Evolutionary conservation across 257 asterid genomes (phyloP), one percentile per base, ranked within the genome.

Genomic region (Solanum piurae): DNA sequence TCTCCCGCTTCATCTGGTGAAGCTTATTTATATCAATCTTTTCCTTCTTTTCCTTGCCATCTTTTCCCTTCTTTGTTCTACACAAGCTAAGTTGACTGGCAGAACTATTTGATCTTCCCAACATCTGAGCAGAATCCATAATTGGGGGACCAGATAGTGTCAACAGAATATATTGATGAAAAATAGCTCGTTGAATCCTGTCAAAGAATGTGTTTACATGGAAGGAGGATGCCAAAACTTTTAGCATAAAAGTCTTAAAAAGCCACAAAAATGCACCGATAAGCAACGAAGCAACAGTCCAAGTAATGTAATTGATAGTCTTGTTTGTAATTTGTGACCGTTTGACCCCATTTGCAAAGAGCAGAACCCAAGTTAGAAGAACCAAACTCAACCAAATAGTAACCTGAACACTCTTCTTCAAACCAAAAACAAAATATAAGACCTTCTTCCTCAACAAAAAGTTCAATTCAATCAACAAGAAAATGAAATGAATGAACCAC

Each of bases 121-220:
- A 9, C 94, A 89, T 90, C 37, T 86, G 82, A n/a, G 89, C 90
- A 5, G 92, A 89, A 88, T 94, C 98, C 96, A 96, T 86, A 10
- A 94, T 86, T 4, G 98, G 96, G 76, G 92, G 90, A n/a, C 98
- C 98, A 0, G 99, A 93, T 46, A 96, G 89, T 0, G 98, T 92
- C 86, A 89, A 49, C 20, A 96, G 83, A 58, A 96, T 90, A 52
- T 93, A 96, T 91, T 96, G 99, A 92, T 94, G 95, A 86, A 94
- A 92, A 33, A 92, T 87, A 0, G 99, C 90, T 46, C 94, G 95
- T 38, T 93, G 99, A 89, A 96, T 95, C 89, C 98, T 88, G 87
- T 96, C 98, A 83, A 96, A 95, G 93, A 95, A 96, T 3, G 98
- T 90, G 33, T 88, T 96, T 14, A 94, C 98, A 29, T 96, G 96